Evolutionary conservation across 192 early-diverging fungal genomes (phyloP).

Genomic region (Entomortierella parvispora): DNA sequence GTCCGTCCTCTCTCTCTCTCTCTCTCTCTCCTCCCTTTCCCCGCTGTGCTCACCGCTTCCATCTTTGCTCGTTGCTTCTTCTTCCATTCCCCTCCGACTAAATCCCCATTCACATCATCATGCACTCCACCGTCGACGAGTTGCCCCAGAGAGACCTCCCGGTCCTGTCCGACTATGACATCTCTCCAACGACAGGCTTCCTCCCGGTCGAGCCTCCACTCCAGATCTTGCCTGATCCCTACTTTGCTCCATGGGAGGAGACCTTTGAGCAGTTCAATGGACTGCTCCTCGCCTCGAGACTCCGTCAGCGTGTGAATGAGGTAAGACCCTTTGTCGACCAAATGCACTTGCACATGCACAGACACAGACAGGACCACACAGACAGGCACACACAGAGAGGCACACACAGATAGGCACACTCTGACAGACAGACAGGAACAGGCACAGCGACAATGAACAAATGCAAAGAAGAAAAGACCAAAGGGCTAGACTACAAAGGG

Average conservation of each 20-base stretch:
- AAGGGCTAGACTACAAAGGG: too few relatives aligned
- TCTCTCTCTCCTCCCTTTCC: neutral
- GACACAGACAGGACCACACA: too few relatives aligned
- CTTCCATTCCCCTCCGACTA: neutral
- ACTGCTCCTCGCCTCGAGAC: constrained; percentile 74
- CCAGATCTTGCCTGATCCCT: constrained; percentile 73
- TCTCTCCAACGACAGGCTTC: constrained; percentile 87
- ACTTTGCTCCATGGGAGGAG: constrained; percentile 90
- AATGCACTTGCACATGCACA: too few relatives aligned
- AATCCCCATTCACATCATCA: neutral
- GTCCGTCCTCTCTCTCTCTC: neutral
- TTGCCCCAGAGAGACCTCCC: constrained; percentile 37
- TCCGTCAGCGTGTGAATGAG: constrained; percentile 73
- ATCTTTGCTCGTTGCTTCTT: neutral
- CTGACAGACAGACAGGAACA: too few relatives aligned
- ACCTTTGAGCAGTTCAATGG: constrained; percentile 82
- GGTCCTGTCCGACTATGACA: constrained; percentile 81
- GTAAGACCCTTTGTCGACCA: too few relatives aligned
- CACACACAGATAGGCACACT: too few relatives aligned
- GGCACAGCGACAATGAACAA: too few relatives aligned
- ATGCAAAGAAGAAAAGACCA: too few relatives aligned
- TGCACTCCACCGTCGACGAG: constrained; percentile 7
- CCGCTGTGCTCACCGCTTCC: neutral
- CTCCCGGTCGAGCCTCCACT: constrained; percentile 83
- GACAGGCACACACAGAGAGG: too few relatives aligned